These are phyloP conservation scores for Colletotrichum musae DNA, from an alignment of 2,329 filamentous ascomycete genomes.

Conservation along the genomic window DNA sequence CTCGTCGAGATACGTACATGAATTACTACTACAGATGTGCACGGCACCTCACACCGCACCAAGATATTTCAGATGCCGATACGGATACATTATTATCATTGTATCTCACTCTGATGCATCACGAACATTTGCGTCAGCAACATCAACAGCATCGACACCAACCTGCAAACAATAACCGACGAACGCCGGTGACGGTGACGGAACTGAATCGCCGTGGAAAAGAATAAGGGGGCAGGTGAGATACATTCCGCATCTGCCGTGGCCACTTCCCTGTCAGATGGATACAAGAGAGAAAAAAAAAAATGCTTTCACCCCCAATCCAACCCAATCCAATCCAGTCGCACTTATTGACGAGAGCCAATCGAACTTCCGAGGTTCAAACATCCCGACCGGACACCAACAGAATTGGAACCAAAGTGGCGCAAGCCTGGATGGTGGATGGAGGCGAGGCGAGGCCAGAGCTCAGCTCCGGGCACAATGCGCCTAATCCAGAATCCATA, in stretches of 20 bases:
- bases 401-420: constrained; percentile 31
- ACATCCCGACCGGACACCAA: constrained; percentile 32
- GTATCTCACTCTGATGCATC: not conserved
- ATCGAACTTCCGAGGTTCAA: constrained; percentile 27
- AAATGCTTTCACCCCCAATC: constrained; percentile 29
- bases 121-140: not conserved
- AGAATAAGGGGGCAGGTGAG: constrained; percentile 1
- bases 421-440: constrained; percentile 30
- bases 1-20: not conserved
- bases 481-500: not conserved
- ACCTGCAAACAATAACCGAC: not conserved
- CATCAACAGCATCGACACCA: not conserved
- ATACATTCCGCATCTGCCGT: constrained; percentile 30
- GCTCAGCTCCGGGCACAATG: constrained; percentile 17
- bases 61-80: not conserved
- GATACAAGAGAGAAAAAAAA: constrained; percentile 16
- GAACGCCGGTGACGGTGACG: not conserved
- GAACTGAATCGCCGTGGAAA: constrained; percentile 7
- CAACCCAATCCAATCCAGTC: constrained; percentile 22
- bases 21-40: too few relatives aligned
- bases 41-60: not conserved
- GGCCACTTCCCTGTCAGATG: constrained; percentile 37
- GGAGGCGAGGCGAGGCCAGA: constrained; percentile 15
- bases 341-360: constrained; percentile 33
- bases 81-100: not conserved